Evolutionary conservation across 2,329 filamentous ascomycete genomes (phyloP), one percentile per base, ranked within the genome.

Genomic region (Coniochaeta sp.): DNA sequence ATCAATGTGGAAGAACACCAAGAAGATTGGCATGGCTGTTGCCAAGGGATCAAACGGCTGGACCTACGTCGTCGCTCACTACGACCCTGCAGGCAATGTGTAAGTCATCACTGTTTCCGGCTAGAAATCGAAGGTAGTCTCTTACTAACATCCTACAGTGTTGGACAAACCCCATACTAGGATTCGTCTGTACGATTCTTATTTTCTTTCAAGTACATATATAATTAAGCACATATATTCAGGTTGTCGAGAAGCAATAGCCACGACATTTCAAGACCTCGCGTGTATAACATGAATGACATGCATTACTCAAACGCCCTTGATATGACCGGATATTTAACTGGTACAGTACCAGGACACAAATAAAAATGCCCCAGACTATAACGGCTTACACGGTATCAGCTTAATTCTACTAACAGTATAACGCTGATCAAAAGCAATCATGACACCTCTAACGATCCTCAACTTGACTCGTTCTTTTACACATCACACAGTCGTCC

Each of bases 61-160:
- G 5, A 62, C 62, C 54, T 74, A 69, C 59, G 69, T 69, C 0
- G 72, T 74, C 28, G 72, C 66, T 22, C 67, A 73, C 36, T 74
- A 74, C 61, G 68, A 68, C 3, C 66, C 67, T 3, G 65, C 72
- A 0, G 72, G 72, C 6, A 74, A 74, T 59, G 58, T 64, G 65
- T 66, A 47, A 63, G 65, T 62, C 43, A 3, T 22, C 31, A 16
- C 16, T 36, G 6, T 22, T 12, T 14, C 6, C 11, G 7, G 47
- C 5, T 2, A 12, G 24, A 28, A 28, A 3, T 31, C n/a, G 6
- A 28, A 52, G 22, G 6, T 16, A 9, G 24, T 6, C 24, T 31
- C 19, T 22, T 24, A 40, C 31, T 57, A 36, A 36, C 54, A 22
- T 24, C 28, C 24, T n/a, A 24, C 54, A 57, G 54, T 16, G 54